These are phyloP conservation scores for Acacia concinna DNA, from an alignment of 331 rosid genomes.

Conservation along the genomic window DNA sequence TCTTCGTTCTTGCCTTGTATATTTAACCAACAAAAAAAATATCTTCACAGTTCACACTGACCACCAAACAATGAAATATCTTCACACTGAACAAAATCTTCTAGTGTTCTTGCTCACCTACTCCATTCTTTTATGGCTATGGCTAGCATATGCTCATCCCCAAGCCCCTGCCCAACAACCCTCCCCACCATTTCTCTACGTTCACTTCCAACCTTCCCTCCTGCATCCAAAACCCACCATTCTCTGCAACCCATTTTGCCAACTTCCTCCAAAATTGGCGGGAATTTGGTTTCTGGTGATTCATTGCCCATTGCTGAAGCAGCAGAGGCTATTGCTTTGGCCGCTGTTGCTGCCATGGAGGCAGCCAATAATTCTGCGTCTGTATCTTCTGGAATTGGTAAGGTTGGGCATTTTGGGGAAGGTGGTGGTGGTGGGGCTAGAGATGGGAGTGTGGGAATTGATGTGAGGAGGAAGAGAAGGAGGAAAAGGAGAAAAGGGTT, in stretches of 20 bases:
- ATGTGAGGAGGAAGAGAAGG: constrained; percentile 46
- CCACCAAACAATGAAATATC: constrained; percentile 29
- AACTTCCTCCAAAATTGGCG: constrained; percentile 38
- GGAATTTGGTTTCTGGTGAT: constrained; percentile 46
- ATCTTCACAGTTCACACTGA: constrained; percentile 14
- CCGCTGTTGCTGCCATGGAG: constrained; percentile 38
- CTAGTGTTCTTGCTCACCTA: background rate
- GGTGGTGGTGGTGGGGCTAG: constrained; percentile 34
- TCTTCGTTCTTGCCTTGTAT: background rate
- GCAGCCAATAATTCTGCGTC: constrained; percentile 47
- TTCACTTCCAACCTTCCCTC: constrained; percentile 43
- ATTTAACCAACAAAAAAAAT: background rate
- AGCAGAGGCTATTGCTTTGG: constrained; percentile 45
- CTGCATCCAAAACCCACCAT: constrained; percentile 44
- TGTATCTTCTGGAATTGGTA: constrained; percentile 33
- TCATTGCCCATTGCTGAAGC: constrained; percentile 46
- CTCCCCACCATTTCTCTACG: constrained; percentile 51
- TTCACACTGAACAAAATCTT: background rate
- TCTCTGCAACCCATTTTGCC: constrained; percentile 41
- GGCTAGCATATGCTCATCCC: constrained; percentile 56
- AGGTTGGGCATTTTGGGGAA: constrained; percentile 32
- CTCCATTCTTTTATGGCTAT: constrained; percentile 51
- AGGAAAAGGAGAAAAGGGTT: constrained; percentile 38
- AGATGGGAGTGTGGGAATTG: constrained; percentile 38
- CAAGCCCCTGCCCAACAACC: constrained; percentile 49